phyloP scores from a whole-genome alignment of 2,329 filamentous ascomycete genomes.

The Zopfia rhizophila region DNA sequence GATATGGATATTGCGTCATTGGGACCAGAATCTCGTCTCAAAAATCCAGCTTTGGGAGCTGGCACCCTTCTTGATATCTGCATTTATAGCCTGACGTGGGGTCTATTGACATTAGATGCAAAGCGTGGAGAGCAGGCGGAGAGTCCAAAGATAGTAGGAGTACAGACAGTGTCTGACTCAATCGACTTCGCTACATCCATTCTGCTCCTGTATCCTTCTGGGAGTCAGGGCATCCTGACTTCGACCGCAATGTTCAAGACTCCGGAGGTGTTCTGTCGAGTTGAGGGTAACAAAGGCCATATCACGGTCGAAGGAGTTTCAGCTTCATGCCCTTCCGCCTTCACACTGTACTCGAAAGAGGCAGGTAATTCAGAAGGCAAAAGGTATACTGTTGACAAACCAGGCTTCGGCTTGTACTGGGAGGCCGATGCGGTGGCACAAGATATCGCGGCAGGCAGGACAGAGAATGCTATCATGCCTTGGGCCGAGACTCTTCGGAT shows the following conservation, averaged over 20 bases:
- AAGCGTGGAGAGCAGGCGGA: constrained; percentile 58
- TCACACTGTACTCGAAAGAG: constrained; percentile 29
- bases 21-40: constrained; percentile 67
- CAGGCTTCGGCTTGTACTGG: constrained; percentile 84
- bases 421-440: constrained; percentile 80
- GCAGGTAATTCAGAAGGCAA: constrained; percentile 31
- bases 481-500: constrained; percentile 80
- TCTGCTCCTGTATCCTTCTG: constrained; percentile 15
- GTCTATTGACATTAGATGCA: constrained; percentile 79
- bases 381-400: constrained; percentile 51
- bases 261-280: constrained; percentile 48
- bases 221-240: constrained; percentile 65
- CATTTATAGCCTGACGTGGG: constrained; percentile 86
- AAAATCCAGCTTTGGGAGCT: constrained; percentile 81
- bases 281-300: constrained; percentile 52
- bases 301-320: constrained; percentile 57
- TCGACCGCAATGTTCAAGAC: constrained; percentile 50
- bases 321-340: constrained; percentile 16
- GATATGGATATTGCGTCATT: constrained; percentile 59
- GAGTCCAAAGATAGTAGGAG: constrained; percentile 6
- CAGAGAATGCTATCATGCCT: constrained; percentile 68
- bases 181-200: constrained; percentile 18
- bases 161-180: constrained; percentile 11
- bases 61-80: constrained; percentile 83
- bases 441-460: constrained; percentile 78